Conservation (phyloP, 2,329 filamentous ascomycete species). For the Thielaviopsis ethacetica region DNA sequence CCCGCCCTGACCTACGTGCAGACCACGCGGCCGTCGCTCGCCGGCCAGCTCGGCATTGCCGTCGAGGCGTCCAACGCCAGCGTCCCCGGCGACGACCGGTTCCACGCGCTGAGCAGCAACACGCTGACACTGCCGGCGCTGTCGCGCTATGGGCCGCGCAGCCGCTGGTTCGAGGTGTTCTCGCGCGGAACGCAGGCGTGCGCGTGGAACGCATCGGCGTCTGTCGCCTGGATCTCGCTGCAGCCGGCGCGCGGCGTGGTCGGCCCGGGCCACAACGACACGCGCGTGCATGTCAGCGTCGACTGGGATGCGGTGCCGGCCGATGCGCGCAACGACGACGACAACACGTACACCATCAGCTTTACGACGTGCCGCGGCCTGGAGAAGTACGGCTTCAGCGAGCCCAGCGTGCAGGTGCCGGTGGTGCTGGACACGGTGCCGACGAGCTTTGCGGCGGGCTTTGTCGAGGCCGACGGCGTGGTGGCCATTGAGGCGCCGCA, state of each 20-base stretch:
- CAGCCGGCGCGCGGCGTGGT: slow-evolving; percentile 33
- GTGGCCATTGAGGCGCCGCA: slow-evolving; percentile 39
- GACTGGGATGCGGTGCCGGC: slow-evolving; percentile 35
- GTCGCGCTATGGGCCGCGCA: slow-evolving; percentile 38
- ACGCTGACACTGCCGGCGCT: slow-evolving; percentile 38
- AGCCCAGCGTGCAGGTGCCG: slow-evolving; percentile 36
- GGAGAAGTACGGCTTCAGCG: slow-evolving; percentile 24
- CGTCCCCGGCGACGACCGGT: slow-evolving; percentile 42
- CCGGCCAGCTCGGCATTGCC: slow-evolving; percentile 45
- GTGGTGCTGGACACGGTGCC: slow-evolving; percentile 34
- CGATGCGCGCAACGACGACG: slow-evolving; percentile 19
- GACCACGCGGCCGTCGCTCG: slow-evolving; percentile 36
- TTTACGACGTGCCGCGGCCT: slow-evolving; percentile 30
- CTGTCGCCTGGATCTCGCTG: slow-evolving; percentile 33
- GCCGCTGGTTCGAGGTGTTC: slow-evolving; percentile 48
- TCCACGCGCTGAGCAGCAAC: slow-evolving; percentile 30
- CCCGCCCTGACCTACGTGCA: slow-evolving; percentile 27
- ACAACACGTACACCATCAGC: slow-evolving; percentile 33
- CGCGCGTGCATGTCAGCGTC: slow-evolving; percentile 12
- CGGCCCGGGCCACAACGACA: slow-evolving; percentile 18
- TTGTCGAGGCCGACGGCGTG: slow-evolving; percentile 44
- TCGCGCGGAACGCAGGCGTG: slow-evolving; percentile 37
- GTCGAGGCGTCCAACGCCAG: slow-evolving; percentile 51
- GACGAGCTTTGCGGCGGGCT: slow-evolving; percentile 36
- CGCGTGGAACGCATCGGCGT: slow-evolving; percentile 32